Base-by-base conservation (phyloP, 2,329 filamentous ascomycete genomes). In the Fusarium haematococcum region DNA sequence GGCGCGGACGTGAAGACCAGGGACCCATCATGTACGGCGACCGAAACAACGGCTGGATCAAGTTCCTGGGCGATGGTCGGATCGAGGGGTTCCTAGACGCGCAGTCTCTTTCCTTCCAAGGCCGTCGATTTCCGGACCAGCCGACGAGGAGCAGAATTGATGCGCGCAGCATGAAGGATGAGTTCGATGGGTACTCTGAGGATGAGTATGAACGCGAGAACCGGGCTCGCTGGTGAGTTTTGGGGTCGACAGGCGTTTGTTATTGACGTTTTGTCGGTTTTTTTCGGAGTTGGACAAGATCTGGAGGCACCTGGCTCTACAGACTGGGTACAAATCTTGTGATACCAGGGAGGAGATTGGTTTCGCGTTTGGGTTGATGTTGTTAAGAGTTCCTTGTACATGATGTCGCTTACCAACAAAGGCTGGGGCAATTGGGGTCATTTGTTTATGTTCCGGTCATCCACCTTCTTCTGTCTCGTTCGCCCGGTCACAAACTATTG, bases 31-130 rank as follows among this genome's bases (percentile, higher is more conserved):
- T 77, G 0, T 78, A 79, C 25, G 80, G 79, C 2, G 61, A 82
- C 11, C 11, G 45, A 4, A 73, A 83, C 35, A 2, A 50, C 0
- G 83, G 83, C 54, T 81, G 73, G 68, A 75, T 86, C 37, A 77
- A 65, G 27, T 86, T 86, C 35, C 63, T 84, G 2, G 83, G 85
- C 6, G 79, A 77, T 33, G 84, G 84, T 4, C 69, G 72, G 1
- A 77, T 86, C 18, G 69, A 81, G 16, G 84, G 83, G 14, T 25
- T 65, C 41, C 6, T 84, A 9, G 75, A 80, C 14, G 74, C n/a
- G n/a, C 73, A 77, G 68, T 18, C 54, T 0, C 65, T 85, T 9
- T 41, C 54, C 0, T 85, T 85, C 37, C 52, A 68, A 1, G 82
- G 77, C 5, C 27, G 57, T 1, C 70, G 82, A 3, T 0, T 73